phyloP scores from a whole-genome alignment of 2,329 filamentous ascomycete genomes.

The Thielaviopsis populi region DNA sequence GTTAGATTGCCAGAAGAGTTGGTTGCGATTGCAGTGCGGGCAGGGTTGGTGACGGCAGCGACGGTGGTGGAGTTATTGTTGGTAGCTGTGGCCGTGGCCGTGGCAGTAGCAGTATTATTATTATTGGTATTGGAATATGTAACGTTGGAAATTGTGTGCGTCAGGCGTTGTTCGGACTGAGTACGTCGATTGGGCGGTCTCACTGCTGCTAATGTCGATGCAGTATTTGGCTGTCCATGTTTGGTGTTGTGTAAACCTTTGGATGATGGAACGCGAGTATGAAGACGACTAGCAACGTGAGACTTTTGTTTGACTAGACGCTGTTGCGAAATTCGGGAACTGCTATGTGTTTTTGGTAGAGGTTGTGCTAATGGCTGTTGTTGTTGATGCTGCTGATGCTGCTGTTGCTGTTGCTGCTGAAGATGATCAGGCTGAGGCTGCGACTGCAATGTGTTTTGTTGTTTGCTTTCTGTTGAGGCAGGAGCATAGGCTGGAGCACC shows the following conservation, averaged over 20 bases:
- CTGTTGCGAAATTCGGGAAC: slow-evolving; percentile 15
- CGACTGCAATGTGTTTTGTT: neutral
- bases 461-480: neutral
- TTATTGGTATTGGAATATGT: neutral
- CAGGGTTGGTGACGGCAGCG: neutral
- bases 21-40: neutral
- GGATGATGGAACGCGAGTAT: slow-evolving; percentile 14
- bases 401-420: neutral
- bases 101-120: neutral
- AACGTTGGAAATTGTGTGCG: slow-evolving; percentile 2
- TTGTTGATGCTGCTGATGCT: neutral
- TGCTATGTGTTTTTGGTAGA: neutral
- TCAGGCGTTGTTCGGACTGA: slow-evolving; percentile 13
- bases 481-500: neutral
- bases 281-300: slow-evolving; percentile 15
- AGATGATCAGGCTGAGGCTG: neutral
- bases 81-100: neutral
- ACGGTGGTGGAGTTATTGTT: neutral
- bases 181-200: slow-evolving; percentile 15
- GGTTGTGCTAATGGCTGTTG: neutral
- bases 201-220: slow-evolving; percentile 5
- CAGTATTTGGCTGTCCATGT: slow-evolving; percentile 11
- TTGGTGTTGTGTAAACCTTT: slow-evolving; percentile 14
- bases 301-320: slow-evolving; percentile 15
- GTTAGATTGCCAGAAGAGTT: neutral